Percentiles rank a stretch among this genome's conserved stretches.
Conservation (phyloP, 2,329 filamentous ascomycete species). For the Clathrospora elynae region DNA sequence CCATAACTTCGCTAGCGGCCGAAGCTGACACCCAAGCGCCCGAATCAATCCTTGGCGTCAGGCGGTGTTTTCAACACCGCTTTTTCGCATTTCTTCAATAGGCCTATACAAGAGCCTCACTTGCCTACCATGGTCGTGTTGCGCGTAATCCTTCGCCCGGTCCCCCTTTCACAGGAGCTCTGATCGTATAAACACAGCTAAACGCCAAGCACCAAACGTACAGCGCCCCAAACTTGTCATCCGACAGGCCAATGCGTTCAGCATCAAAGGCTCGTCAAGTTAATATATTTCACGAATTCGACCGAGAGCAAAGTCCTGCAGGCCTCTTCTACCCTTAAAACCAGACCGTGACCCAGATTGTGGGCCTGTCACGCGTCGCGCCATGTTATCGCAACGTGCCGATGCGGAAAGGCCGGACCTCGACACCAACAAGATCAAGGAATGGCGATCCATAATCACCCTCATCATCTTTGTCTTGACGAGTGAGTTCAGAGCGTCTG, state of each 20-base stretch:
- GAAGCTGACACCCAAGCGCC: neutral
- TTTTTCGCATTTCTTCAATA: neutral
- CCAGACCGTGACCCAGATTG: neutral
- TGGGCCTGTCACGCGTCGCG: neutral
- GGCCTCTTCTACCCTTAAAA: neutral
- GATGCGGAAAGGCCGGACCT: slow-evolving; percentile 27
- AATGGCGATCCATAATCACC: slow-evolving; percentile 73
- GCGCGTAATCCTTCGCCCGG: slow-evolving; percentile 6
- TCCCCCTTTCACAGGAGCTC: neutral
- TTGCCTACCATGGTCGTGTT: slow-evolving; percentile 9
- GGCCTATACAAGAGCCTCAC: slow-evolving; percentile 20
- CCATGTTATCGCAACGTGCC: slow-evolving; percentile 14
- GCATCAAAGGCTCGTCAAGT: no score
- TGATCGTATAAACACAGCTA: neutral
- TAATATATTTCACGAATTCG: slow-evolving; percentile 1
- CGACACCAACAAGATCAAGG: slow-evolving; percentile 62
- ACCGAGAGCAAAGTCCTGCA: neutral
- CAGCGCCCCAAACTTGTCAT: no score
- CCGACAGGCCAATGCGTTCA: no score
- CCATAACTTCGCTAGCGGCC: no score
- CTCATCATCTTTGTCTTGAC: slow-evolving; percentile 71
- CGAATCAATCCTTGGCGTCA: neutral
- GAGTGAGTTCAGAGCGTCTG: slow-evolving; percentile 59
- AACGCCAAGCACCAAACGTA: no score
- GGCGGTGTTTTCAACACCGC: slow-evolving; percentile 1